These are phyloP conservation scores for Mycena latifolia DNA, from an alignment of 768 basidiomycete species.

Conservation along the genomic window DNA sequence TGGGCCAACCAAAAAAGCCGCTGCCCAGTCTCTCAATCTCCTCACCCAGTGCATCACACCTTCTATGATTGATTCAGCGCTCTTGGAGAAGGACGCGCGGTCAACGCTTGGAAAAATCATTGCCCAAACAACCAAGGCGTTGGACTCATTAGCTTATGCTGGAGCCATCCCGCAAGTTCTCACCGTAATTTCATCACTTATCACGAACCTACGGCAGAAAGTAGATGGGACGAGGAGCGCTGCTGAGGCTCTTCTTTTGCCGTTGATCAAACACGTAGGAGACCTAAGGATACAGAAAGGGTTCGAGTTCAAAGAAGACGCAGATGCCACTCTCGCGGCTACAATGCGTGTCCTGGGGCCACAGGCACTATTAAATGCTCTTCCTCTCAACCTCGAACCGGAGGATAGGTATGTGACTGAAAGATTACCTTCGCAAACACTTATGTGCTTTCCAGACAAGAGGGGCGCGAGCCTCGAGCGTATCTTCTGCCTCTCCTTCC, in stretches of 20 bases:
- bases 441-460: slow-evolving; percentile 57
- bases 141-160: slow-evolving; percentile 81
- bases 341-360: slow-evolving; percentile 92
- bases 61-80: slow-evolving; percentile 66
- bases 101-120: slow-evolving; percentile 75
- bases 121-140: slow-evolving; percentile 70
- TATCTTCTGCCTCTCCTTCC: slow-evolving; percentile 91
- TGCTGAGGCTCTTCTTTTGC: slow-evolving; percentile 77
- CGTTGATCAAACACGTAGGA: slow-evolving; percentile 77
- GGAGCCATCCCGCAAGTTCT: slow-evolving; percentile 85
- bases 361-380: slow-evolving; percentile 73
- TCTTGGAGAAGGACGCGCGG: slow-evolving; percentile 60
- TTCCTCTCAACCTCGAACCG: slow-evolving; percentile 92
- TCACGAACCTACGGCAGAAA: slow-evolving; percentile 70
- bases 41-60: slow-evolving; percentile 81
- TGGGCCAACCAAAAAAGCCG: slow-evolving; percentile 68
- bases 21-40: slow-evolving; percentile 71
- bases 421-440: not conserved
- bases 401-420: slow-evolving; percentile 71
- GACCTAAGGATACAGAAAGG: slow-evolving; percentile 81
- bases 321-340: slow-evolving; percentile 80
- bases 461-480: slow-evolving; percentile 87
- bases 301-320: slow-evolving; percentile 93
- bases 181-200: slow-evolving; percentile 76
- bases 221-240: slow-evolving; percentile 59